Evolutionary conservation across 768 basidiomycete genomes (phyloP), one percentile per base, ranked within the genome.

Genomic region (Pleurotus salmoneostramineus): DNA sequence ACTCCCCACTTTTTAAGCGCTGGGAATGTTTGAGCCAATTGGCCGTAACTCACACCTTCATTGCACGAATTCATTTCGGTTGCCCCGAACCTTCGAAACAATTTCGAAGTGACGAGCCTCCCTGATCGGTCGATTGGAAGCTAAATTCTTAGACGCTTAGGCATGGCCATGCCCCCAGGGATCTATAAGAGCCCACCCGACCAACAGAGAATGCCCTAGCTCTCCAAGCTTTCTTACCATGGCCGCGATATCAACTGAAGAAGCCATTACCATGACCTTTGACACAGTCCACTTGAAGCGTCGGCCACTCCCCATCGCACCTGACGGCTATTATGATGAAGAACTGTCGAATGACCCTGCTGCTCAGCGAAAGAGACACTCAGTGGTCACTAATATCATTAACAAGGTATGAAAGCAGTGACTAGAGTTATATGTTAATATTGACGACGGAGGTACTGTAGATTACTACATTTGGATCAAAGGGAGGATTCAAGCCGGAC

Each of bases 291-390:
- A 75, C 59, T 73, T 79, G 43, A 66, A 72, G 5, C 62, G 62
- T 5, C 69, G 79, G 8, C 63, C 72, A 21, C 64, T 71, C 0
- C 80, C 80, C 6, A 62, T 59, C 37, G 72, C 79, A 3, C 74
- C 74, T 2, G 76, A 78, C 59, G 79, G 78, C 6, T 72, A 72
- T 50, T 81, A 81, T 62, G 75, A 78, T 60, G 74, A 69, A 63
- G 68, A 79, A 61, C 68, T 72, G 7, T 62, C 65, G 6, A 62
- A 65, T n/a, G 63, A 68, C 35, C 65, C 69, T 14, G 62, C 63
- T 12, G 61, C 61, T 4, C 60, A 62, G 14, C 63, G 60, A 0
- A 63, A 73, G 45, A 69, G 66, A 5, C 76, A 77, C 50, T 72
- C 75, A 6, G 61, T 60, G 5, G 59, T 78, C 12, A 71, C 68